Percentiles rank a stretch among this genome's conserved stretches.
Conservation (phyloP, 225 moss, liverwort and hornwort species). For the Climacium dendroides region DNA sequence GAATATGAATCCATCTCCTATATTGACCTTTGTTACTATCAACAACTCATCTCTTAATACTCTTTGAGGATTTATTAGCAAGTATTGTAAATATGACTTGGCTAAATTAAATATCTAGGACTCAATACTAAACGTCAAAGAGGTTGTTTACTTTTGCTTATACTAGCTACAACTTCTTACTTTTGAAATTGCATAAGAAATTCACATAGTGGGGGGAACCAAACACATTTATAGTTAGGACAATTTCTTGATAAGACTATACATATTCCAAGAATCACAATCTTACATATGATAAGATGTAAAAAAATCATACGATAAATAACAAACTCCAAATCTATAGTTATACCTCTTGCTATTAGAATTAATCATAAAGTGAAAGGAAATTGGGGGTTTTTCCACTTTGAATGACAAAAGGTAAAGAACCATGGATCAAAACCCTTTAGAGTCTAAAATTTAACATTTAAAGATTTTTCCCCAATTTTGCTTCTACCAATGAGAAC, state of each 20-base stretch:
- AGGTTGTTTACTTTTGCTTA: not conserved
- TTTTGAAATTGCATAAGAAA: not conserved
- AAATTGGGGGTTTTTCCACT: not conserved
- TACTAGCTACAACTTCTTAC: not conserved
- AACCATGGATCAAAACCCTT: not conserved
- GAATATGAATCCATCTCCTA: not conserved
- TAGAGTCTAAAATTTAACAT: fast-evolving
- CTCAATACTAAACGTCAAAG: not conserved
- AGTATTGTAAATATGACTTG: not conserved
- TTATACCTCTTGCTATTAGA: not conserved
- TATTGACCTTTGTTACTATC: not conserved
- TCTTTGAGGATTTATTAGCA: not conserved
- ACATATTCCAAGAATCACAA: not conserved
- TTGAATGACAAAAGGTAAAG: not conserved
- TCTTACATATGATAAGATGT: not conserved
- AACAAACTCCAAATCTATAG: not conserved
- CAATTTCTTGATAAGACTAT: not conserved
- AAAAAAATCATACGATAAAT: not conserved
- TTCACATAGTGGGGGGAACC: not conserved
- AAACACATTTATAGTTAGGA: not conserved
- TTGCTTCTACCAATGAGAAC: not conserved
- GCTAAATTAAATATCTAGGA: not conserved
- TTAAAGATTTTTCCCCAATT: not conserved
- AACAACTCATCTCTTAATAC: not conserved
- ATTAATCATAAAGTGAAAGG: fast-evolving